A percentile compares a stretch with the other conserved stretches of the same genome.
These are phyloP conservation scores for Ganoderma boninense DNA, from an alignment of 1,284 basidiomycete species.

Conservation along the genomic window DNA sequence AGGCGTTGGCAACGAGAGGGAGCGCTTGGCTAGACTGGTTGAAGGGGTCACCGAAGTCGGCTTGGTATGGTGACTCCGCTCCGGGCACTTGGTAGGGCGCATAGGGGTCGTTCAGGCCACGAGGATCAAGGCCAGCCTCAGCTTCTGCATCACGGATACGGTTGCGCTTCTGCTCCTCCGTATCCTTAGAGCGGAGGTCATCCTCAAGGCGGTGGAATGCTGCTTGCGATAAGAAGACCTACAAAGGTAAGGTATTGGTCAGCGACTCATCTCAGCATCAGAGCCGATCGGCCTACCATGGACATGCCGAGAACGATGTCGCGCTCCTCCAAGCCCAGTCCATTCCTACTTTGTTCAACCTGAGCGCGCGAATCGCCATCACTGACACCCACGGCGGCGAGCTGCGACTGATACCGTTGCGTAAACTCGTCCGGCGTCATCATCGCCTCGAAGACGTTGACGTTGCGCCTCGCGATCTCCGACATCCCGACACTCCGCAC, in stretches of 20 bases:
- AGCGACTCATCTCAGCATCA: conserved; percentile 5
- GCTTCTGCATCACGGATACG: conserved; percentile 78
- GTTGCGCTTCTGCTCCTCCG: conserved; percentile 85
- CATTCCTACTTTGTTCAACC: conserved; percentile 67
- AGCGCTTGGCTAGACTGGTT: conserved; percentile 66
- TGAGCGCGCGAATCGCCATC: conserved; percentile 63
- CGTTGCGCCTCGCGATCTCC: conserved; percentile 78
- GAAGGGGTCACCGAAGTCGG: conserved; percentile 53
- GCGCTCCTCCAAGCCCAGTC: conserved; percentile 71
- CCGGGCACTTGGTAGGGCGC: conserved; percentile 71
- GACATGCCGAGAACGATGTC: conserved; percentile 85
- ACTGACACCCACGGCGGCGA: conserved; percentile 54
- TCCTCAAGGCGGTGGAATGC: conserved; percentile 95
- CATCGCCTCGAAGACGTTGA: conserved; percentile 81
- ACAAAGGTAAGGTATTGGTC: conserved; percentile 14
- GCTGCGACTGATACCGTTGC: conserved; percentile 77
- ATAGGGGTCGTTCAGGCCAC: conserved; percentile 80
- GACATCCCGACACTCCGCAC: conserved; percentile 84
- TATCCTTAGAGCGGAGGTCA: conserved; percentile 81
- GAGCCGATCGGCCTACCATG: conserved; percentile 60
- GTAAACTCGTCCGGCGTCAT: conserved; percentile 92
- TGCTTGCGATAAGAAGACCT: conserved; percentile 91
- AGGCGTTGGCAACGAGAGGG: conserved; percentile 82
- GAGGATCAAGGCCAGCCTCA: conserved; percentile 71
- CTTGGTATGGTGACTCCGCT: conserved; percentile 58